Percentiles rank a stretch among this genome's conserved stretches.
Conservation (phyloP, 768 basidiomycete genomes). For the Lanmaoa pseudosensibilis region DNA sequence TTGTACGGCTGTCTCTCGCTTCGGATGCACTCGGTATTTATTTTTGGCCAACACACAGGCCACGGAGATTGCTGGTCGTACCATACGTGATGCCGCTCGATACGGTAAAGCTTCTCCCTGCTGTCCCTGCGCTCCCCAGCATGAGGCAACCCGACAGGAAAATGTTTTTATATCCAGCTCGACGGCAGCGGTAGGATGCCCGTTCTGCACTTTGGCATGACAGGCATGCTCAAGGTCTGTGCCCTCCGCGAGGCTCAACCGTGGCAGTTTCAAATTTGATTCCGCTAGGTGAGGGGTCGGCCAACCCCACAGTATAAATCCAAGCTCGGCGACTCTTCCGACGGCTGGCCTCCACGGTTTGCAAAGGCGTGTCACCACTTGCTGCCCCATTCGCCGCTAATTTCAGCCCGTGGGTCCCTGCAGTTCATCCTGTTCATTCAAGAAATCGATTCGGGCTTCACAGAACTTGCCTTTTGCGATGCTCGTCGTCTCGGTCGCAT, state of each 20-base stretch:
- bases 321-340: slow-evolving; percentile 39
- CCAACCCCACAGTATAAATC: slow-evolving; percentile 50
- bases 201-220: slow-evolving; percentile 84
- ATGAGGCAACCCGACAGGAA: slow-evolving; percentile 39
- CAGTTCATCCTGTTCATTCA: slow-evolving; percentile 68
- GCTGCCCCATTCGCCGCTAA: not conserved
- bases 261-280: not conserved
- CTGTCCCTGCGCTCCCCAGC: not conserved
- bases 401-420: not conserved
- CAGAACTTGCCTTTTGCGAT: slow-evolving; percentile 69
- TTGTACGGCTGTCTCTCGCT: slow-evolving; percentile 46
- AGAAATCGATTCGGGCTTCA: slow-evolving; percentile 33
- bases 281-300: slow-evolving; percentile 46
- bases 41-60: slow-evolving; percentile 39
- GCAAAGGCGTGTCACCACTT: slow-evolving; percentile 47
- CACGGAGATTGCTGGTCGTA: slow-evolving; percentile 51
- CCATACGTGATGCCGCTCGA: slow-evolving; percentile 46
- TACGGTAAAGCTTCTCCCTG: slow-evolving; percentile 44
- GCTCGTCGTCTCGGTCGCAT: slow-evolving; percentile 70
- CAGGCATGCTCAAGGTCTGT: slow-evolving; percentile 71
- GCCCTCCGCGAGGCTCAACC: not conserved
- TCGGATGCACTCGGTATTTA: slow-evolving; percentile 5
- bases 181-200: slow-evolving; percentile 61
- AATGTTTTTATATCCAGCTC: slow-evolving; percentile 67
- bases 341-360: slow-evolving; percentile 64